Conservation (phyloP, 1,284 basidiomycete genomes). For the Serendipita sp. region DNA sequence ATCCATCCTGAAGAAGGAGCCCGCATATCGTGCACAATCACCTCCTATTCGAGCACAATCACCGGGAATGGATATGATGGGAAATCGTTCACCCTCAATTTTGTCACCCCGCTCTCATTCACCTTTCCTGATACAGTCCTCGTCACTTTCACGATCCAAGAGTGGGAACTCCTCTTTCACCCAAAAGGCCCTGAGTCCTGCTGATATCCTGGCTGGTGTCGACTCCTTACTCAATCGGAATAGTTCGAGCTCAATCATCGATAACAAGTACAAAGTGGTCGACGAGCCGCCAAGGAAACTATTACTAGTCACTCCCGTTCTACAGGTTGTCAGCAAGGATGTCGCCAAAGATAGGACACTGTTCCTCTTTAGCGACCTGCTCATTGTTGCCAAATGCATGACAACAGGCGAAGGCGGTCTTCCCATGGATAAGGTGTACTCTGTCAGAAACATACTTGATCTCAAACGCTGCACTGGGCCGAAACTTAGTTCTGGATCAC, state of each 20-base stretch:
- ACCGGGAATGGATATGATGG: neutral
- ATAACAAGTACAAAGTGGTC: slow-evolving; percentile 23
- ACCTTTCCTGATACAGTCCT: neutral
- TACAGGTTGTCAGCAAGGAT: slow-evolving; percentile 87
- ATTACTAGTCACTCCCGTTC: slow-evolving; percentile 68
- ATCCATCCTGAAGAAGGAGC: slow-evolving; percentile 2
- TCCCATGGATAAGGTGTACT: slow-evolving; percentile 65
- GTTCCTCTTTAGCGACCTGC: slow-evolving; percentile 87
- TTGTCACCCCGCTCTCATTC: slow-evolving; percentile 1
- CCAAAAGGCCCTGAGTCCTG: neutral
- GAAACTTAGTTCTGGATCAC: neutral
- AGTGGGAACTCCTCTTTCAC: neutral
- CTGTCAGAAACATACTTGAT: slow-evolving; percentile 77
- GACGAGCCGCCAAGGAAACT: slow-evolving; percentile 80
- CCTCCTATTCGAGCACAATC: slow-evolving; percentile 1
- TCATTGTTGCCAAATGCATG: slow-evolving; percentile 73
- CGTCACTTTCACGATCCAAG: neutral
- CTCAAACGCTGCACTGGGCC: slow-evolving; percentile 34
- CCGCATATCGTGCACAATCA: neutral
- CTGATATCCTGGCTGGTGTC: slow-evolving; percentile 44
- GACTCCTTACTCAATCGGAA: slow-evolving; percentile 30
- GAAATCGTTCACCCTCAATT: neutral
- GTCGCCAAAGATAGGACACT: slow-evolving; percentile 94
- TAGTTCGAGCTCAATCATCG: slow-evolving; percentile 19
- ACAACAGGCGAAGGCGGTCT: slow-evolving; percentile 42